Evolutionary conservation across 257 asterid species (phyloP), one percentile per base, ranked within the genome.

Genomic region (Solanum sparsipilum): DNA sequence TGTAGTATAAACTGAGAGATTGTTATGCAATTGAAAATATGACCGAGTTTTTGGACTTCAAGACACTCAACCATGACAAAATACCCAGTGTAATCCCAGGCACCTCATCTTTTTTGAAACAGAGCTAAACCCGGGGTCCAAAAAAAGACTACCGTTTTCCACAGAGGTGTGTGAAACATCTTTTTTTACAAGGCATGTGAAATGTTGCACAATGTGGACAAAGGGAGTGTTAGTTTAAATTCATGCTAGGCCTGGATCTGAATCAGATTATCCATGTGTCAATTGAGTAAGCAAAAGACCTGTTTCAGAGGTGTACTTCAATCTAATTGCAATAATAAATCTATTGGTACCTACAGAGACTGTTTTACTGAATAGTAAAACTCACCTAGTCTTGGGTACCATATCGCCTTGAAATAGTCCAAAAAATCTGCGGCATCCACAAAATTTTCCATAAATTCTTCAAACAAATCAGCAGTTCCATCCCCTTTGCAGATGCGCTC

Each of bases 331-430:
- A 79, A 78, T 27, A 29, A 81, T 16, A 46, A 81, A 16, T 16
- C 9, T 81, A 29, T 48, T 38, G 27, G 20, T 18, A 60, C 72
- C 18, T 10, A 68, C 70, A 63, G 71, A 87, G n/a, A 12, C 72
- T 60, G 23, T 16, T 86, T 70, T 41, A 20, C 15, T 41, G 84
- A 86, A 60, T 72, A 39, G 41, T 29, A 74, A 44, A 31, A 58
- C 73, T 79, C 89, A 96, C 99, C 98, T 90, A 96, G 88, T 88
- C 94, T 92, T 18, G 98, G 98, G 82, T 84, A 93, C 98, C 99
- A 97, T 86, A 89, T 91, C 83, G 98, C 96, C 94, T 91, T 94
- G 95, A 96, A 97, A 92, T 95, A 96, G 87, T 96, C 98, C 92
- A 90, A 78, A 90, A 96, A 97, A 78, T 96, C 98, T 78, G 93